Conservation (phyloP, 352 stramenopile genomes). For the Thraustochytrium sp. region DNA sequence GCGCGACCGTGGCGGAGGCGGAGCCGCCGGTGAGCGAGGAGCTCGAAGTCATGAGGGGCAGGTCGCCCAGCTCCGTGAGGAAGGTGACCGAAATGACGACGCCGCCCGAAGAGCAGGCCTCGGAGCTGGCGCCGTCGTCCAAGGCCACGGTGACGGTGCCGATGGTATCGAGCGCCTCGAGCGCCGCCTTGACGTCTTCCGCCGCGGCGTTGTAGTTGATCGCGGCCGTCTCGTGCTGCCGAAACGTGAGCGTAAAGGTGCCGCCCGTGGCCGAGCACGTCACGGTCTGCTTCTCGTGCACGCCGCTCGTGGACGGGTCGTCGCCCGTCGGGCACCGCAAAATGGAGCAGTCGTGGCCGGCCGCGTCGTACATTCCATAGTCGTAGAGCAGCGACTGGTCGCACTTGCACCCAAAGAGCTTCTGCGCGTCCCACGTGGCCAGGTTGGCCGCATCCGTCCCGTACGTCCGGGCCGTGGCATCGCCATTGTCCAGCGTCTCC, state of each 20-base stretch:
- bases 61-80: not conserved
- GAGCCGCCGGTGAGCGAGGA: not conserved
- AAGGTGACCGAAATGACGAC: slow-evolving; percentile 28
- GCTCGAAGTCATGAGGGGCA: not conserved
- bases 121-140: not conserved
- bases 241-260: slow-evolving; percentile 66
- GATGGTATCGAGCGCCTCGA: slow-evolving; percentile 61
- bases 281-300: not conserved
- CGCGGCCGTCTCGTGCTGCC: slow-evolving; percentile 57
- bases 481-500: slow-evolving; percentile 16
- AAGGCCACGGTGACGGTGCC: slow-evolving; percentile 36
- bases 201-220: slow-evolving; percentile 58
- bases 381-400: slow-evolving; percentile 48
- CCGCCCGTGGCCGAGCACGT: slow-evolving; percentile 21
- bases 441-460: not conserved
- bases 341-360: slow-evolving; percentile 61
- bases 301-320: slow-evolving; percentile 53
- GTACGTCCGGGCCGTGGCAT: slow-evolving; percentile 13
- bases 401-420: slow-evolving; percentile 68
- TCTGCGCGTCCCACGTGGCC: slow-evolving; percentile 62
- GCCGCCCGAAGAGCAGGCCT: not conserved
- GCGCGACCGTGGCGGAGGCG: not conserved
- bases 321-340: slow-evolving; percentile 59
- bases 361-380: slow-evolving; percentile 54
- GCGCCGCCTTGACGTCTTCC: slow-evolving; percentile 55